Percentiles rank a stretch among this genome's conserved stretches.
phyloP scores from a whole-genome alignment of 148 eudicot species.

The Rhododendron vialii region DNA sequence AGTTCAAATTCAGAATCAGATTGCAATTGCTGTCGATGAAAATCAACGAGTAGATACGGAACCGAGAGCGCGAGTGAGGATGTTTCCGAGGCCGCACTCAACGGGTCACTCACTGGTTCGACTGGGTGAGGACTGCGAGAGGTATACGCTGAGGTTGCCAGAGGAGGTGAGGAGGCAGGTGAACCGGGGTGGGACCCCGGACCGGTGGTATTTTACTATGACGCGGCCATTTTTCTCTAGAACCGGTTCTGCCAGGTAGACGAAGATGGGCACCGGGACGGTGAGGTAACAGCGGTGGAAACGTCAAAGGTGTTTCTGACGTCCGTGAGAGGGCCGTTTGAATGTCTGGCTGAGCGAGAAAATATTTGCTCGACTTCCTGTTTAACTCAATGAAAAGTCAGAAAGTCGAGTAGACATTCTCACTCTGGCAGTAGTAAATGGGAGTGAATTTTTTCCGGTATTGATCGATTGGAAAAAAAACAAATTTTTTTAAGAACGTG shows the following conservation, averaged over 20 bases:
- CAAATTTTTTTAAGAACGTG: too few relatives aligned
- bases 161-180: not conserved
- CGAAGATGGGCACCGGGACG: not conserved
- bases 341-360: not conserved
- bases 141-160: not conserved
- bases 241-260: not conserved
- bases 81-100: conserved; percentile 24
- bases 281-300: too few relatives aligned
- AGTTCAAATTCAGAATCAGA: not conserved
- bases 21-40: not conserved
- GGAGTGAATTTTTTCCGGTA: too few relatives aligned
- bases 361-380: not conserved
- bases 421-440: not conserved
- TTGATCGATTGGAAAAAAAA: too few relatives aligned
- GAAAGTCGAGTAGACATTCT: not conserved
- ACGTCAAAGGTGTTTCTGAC: too few relatives aligned
- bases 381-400: not conserved
- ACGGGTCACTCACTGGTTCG: conserved; percentile 44
- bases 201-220: not conserved
- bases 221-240: conserved; percentile 11
- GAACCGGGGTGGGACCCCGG: not conserved
- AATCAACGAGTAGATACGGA: conserved; percentile 6
- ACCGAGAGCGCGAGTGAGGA: not conserved
- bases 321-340: too few relatives aligned
- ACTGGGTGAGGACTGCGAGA: conserved; percentile 26